Evolutionary conservation across 495 filamentous ascomycete species (phyloP), one percentile per base, ranked within the genome.

Genomic region (Aspergillus kassunensis): DNA sequence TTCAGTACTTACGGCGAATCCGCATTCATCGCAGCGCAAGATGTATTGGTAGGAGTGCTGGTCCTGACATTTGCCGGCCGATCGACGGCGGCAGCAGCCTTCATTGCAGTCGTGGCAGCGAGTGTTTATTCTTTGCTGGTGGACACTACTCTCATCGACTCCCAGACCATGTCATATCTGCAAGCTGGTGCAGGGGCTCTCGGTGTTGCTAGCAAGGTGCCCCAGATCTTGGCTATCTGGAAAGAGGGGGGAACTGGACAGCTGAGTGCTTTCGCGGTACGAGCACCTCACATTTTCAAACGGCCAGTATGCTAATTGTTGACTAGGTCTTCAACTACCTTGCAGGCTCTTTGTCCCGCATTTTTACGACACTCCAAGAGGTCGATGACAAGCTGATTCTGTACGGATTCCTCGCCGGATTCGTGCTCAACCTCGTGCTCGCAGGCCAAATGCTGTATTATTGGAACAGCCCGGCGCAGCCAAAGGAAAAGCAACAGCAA

Each of bases 1-100:
- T 93, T 97, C 70, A 92, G 87, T 76, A 97, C 93, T 15, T 98
- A 86, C 61, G 93, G 93, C 63, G 93, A 98, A 79, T 89, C 89
- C 34, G 90, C 88, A 30, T 75, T 97, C 59, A 95, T 98, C 54
- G 79, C 90, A 12, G 82, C 84, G 36, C 93, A 98, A 73, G 95
- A 98, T 76, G 80, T 96, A 21, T 83, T 89, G 42, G 92, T 98
- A 61, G 80, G 86, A 7, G 80, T 87, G 30, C 65, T 97, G 58
- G 89, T 98, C 45, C 68, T 98, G 71, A 83, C 84, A 53, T 96
- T 87, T 64, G 79, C 80, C 44, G 88, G 86, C 11, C 77, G 79
- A 56, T 67, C 64, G 3, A 69, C 80, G 9, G 86, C 88, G 0
- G 90, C 85, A 0, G 76, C 68, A 9, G 66, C 83, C 20, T 91